These are phyloP conservation scores for Butyriboletus loyo DNA, from an alignment of 768 basidiomycete genomes.

Conservation along the genomic window DNA sequence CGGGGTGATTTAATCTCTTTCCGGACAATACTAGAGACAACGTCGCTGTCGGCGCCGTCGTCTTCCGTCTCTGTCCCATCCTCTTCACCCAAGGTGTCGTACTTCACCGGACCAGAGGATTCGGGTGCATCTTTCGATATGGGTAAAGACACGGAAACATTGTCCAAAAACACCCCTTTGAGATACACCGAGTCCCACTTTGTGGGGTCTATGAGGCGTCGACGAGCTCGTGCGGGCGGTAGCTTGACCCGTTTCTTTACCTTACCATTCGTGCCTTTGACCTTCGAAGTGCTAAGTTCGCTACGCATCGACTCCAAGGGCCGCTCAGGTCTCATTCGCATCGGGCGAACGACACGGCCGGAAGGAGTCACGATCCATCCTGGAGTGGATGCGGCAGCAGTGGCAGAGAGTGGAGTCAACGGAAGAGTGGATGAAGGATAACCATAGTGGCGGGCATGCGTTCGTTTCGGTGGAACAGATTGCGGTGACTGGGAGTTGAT, in stretches of 20 bases:
- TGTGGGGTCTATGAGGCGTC: constrained; percentile 68
- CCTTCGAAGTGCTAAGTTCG: constrained; percentile 4
- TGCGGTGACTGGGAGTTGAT: constrained; percentile 14
- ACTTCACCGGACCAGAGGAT: not conserved
- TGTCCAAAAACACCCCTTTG: constrained; percentile 65
- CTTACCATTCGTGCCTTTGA: constrained; percentile 18
- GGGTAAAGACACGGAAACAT: constrained; percentile 12
- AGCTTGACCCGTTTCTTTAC: constrained; percentile 47
- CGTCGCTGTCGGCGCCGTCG: not conserved
- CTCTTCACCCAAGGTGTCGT: not conserved
- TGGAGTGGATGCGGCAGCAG: constrained; percentile 49
- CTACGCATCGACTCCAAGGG: constrained; percentile 42
- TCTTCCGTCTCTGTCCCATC: not conserved
- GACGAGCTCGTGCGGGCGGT: constrained; percentile 57
- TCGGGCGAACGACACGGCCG: constrained; percentile 60
- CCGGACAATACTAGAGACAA: not conserved
- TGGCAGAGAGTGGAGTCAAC: constrained; percentile 57
- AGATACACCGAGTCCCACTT: constrained; percentile 68
- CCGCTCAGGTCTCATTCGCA: constrained; percentile 66
- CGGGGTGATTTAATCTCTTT: not conserved
- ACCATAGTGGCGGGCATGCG: constrained; percentile 36
- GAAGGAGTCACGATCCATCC: constrained; percentile 73
- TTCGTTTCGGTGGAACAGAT: constrained; percentile 42
- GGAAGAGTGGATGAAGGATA: constrained; percentile 61
- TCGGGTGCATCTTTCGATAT: not conserved